These are phyloP conservation scores for Cyclotella cryptica DNA, from an alignment of 108 stramenopile genomes.

Conservation along the genomic window DNA sequence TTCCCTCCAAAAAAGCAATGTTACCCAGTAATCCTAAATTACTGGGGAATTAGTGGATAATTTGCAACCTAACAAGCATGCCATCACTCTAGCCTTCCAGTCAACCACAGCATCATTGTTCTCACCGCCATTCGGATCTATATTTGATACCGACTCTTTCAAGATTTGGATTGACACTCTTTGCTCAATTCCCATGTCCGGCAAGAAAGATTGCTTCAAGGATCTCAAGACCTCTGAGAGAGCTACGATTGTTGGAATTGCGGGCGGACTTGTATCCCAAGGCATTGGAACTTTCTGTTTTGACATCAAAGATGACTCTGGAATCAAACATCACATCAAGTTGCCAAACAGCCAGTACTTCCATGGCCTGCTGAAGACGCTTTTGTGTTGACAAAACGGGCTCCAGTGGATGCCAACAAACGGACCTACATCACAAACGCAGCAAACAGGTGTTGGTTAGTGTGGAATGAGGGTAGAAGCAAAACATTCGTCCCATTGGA, in stretches of 20 bases:
- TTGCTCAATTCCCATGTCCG: conserved; percentile 26
- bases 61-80: too few species aligned
- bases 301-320: too few species aligned
- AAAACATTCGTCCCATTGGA: conserved; percentile 7
- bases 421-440: neutral
- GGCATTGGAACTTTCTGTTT: neutral
- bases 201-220: conserved; percentile 1
- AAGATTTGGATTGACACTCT: conserved; percentile 32
- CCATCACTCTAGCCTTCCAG: too few species aligned
- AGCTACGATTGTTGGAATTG: neutral
- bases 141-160: conserved; percentile 30
- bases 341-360: too few species aligned
- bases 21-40: too few species aligned
- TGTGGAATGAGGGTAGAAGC: neutral
- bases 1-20: too few species aligned
- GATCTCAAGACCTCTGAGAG: neutral
- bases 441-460: too few species aligned
- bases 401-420: neutral
- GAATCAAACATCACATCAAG: too few species aligned
- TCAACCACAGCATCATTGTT: too few species aligned
- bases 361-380: too few species aligned
- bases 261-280: neutral
- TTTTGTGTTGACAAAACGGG: too few species aligned
- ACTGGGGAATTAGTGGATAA: too few species aligned
- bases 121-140: neutral